Evolutionary conservation across 176 grass and related monocot genomes (phyloP).

Genomic region (Luzula sylvatica): DNA sequence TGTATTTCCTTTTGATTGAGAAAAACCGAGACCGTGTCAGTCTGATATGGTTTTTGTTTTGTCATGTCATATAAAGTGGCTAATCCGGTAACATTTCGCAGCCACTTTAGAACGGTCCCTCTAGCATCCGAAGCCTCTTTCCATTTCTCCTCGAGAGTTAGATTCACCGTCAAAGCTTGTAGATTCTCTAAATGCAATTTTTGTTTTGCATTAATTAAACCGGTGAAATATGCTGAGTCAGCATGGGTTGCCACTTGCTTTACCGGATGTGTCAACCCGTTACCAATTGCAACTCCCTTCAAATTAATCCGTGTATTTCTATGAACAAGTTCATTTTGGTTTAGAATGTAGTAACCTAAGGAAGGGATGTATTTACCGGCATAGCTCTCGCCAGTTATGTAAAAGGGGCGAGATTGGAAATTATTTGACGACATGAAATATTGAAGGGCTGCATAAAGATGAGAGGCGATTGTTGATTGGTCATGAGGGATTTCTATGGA

Average conservation of each 20-base stretch:
- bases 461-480: constrained; percentile 32
- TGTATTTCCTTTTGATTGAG: constrained; percentile 39
- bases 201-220: constrained; percentile 45
- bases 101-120: constrained; percentile 10
- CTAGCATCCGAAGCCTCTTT: constrained; percentile 27
- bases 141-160: constrained; percentile 20
- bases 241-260: constrained; percentile 51
- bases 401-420: constrained; percentile 41
- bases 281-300: constrained; percentile 46
- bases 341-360: constrained; percentile 31
- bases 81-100: constrained; percentile 27
- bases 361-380: constrained; percentile 60
- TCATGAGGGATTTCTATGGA: constrained; percentile 34
- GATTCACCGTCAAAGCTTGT: constrained; percentile 23
- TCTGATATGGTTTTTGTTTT: constrained; percentile 26
- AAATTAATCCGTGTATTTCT: constrained; percentile 21
- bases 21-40: constrained; percentile 14
- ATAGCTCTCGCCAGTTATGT: constrained; percentile 66
- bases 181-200: constrained; percentile 25
- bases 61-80: constrained; percentile 37
- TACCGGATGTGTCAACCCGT: constrained; percentile 55
- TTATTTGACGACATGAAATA: constrained; percentile 41
- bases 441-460: constrained; percentile 36
- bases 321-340: constrained; percentile 16
- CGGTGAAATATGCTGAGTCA: constrained; percentile 49